Evolutionary conservation across 257 asterid genomes (phyloP).

Genomic region (Phtheirospermum japonicum): DNA sequence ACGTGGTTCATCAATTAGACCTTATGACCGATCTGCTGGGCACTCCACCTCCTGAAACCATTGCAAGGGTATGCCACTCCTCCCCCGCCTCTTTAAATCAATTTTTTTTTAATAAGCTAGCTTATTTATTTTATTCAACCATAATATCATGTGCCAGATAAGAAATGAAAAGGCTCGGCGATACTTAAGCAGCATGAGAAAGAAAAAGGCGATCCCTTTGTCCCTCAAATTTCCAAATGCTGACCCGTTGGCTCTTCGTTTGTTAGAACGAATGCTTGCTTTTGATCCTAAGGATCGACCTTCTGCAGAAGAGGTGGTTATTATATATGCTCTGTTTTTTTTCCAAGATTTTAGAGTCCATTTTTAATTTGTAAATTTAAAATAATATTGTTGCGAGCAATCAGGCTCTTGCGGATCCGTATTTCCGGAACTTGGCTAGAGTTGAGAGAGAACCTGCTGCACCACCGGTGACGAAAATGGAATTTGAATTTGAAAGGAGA

Average conservation of each 20-base stretch:
- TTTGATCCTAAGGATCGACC: constrained; percentile 97
- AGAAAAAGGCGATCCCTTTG: constrained; percentile 74
- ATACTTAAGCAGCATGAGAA: constrained; percentile 95
- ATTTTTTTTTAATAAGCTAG: background rate
- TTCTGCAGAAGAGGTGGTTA: constrained; percentile 78
- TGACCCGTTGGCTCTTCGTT: constrained; percentile 82
- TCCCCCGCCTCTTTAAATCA: too few relatives aligned
- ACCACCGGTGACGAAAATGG: constrained; percentile 94
- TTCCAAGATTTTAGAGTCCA: background rate
- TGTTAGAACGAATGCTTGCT: constrained; percentile 91
- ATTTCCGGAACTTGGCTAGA: constrained; percentile 90
- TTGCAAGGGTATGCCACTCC: constrained; percentile 66
- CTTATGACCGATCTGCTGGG: constrained; percentile 92
- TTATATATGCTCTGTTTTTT: background rate
- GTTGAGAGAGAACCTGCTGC: constrained; percentile 98
- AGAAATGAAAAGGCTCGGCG: constrained; percentile 97
- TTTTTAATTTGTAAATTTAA: constrained; percentile 20
- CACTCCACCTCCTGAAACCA: constrained; percentile 85
- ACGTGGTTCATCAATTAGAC: constrained; percentile 95
- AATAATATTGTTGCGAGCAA: constrained; percentile 33
- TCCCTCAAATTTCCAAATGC: constrained; percentile 85
- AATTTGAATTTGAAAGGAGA: constrained; percentile 95
- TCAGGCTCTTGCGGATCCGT: constrained; percentile 99
- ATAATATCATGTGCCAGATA: constrained; percentile 50
- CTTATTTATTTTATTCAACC: constrained; percentile 24